Conservation (phyloP, 371 early-diverging fungal species). For the Phascolomyces articulosus region DNA sequence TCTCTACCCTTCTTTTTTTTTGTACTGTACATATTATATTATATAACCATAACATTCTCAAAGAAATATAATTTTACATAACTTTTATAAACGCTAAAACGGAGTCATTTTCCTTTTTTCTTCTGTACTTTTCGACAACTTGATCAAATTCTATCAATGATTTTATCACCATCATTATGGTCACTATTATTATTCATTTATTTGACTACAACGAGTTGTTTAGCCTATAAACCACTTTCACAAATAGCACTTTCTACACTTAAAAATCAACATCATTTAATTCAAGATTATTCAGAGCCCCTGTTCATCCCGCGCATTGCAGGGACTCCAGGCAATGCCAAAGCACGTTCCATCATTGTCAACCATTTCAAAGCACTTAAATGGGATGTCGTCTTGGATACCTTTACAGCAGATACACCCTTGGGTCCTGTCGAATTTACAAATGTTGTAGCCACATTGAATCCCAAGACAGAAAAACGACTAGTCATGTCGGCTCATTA, state of each 20-base stretch:
- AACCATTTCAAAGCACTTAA: conserved; percentile 60
- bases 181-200: not conserved
- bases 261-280: not conserved
- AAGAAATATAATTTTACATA: not conserved
- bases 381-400: conserved; percentile 83
- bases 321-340: conserved; percentile 71
- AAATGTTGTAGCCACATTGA: conserved; percentile 89
- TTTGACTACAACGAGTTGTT: not conserved
- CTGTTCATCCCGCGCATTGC: conserved; percentile 76
- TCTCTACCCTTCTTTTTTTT: no score
- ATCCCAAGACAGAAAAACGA: conserved; percentile 68
- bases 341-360: conserved; percentile 73
- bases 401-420: conserved; percentile 79
- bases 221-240: conserved; percentile 10
- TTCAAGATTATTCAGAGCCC: conserved; percentile 52
- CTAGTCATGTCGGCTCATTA: conserved; percentile 93
- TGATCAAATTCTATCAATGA: no score
- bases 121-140: no score
- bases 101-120: no score
- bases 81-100: no score
- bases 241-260: conserved; percentile 16
- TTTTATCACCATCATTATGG: not conserved
- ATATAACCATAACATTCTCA: not conserved
- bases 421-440: conserved; percentile 74
- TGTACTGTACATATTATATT: no score